A percentile compares a stretch with the other conserved stretches of the same genome.
phyloP scores from a whole-genome alignment of 306 rosid genomes.

The Fagus sylvatica region DNA sequence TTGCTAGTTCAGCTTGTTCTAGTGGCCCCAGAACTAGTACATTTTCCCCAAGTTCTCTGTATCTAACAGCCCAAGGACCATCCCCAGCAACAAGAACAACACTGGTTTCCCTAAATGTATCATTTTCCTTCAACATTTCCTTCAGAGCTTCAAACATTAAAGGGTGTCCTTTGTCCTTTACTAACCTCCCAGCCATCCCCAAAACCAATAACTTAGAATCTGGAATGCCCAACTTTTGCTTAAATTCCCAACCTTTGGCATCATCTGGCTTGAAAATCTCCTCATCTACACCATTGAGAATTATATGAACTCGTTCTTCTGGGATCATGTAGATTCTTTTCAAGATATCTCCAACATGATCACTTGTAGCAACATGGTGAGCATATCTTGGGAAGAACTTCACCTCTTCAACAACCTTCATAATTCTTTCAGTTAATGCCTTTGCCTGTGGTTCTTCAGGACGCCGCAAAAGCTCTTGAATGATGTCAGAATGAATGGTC shows the following conservation, averaged over 20 bases:
- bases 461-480: slow-evolving; percentile 34
- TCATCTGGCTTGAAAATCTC: slow-evolving; percentile 54
- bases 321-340: slow-evolving; percentile 74
- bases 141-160: slow-evolving; percentile 66
- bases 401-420: slow-evolving; percentile 59
- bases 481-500: slow-evolving; percentile 46
- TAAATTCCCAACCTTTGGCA: slow-evolving; percentile 45
- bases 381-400: slow-evolving; percentile 62
- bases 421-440: slow-evolving; percentile 45
- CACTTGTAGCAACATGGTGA: slow-evolving; percentile 74
- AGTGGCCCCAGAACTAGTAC: slow-evolving; percentile 58
- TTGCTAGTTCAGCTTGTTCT: slow-evolving; percentile 56
- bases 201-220: slow-evolving; percentile 45
- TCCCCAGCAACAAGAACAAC: slow-evolving; percentile 67
- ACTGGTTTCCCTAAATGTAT: slow-evolving; percentile 34
- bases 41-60: slow-evolving; percentile 52
- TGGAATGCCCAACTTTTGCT: slow-evolving; percentile 36
- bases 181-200: slow-evolving; percentile 75
- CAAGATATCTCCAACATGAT: slow-evolving; percentile 69
- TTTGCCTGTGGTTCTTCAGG: slow-evolving; percentile 47
- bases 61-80: slow-evolving; percentile 80
- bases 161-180: slow-evolving; percentile 76
- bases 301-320: slow-evolving; percentile 60
- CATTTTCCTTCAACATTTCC: slow-evolving; percentile 46
- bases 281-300: slow-evolving; percentile 75